Evolutionary conservation across 352 stramenopile genomes (phyloP).

Genomic region (Globisporangium camurandrum): DNA sequence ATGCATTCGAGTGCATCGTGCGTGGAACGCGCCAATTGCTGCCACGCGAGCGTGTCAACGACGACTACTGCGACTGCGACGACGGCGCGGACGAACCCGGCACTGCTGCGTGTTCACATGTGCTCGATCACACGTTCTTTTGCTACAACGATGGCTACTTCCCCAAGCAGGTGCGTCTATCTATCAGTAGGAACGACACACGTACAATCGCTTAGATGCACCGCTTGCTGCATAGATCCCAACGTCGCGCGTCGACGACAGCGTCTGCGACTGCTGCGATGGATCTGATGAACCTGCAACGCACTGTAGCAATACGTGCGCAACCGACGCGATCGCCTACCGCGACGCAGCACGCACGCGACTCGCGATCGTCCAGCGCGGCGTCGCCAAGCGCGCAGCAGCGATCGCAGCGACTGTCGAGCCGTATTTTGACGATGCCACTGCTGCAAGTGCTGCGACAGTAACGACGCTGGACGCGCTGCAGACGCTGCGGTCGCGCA

Average conservation of each 20-base stretch:
- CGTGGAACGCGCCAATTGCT: constrained; percentile 24
- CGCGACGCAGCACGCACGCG: constrained; percentile 24
- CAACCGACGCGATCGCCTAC: constrained; percentile 22
- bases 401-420: constrained; percentile 31
- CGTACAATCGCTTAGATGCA: too few species aligned
- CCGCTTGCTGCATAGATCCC: constrained; percentile 33
- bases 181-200: too few species aligned
- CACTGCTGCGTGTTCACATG: constrained; percentile 73
- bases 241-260: constrained; percentile 87
- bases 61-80: constrained; percentile 93
- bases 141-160: constrained; percentile 71
- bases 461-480: constrained; percentile 34
- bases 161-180: constrained; percentile 30
- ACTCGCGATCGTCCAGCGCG: constrained; percentile 33
- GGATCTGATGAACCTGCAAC: constrained; percentile 82
- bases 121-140: constrained; percentile 44
- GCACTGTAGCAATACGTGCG: constrained; percentile 45
- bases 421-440: constrained; percentile 28
- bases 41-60: constrained; percentile 63
- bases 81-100: constrained; percentile 85
- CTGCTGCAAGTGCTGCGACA: constrained; percentile 19
- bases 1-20: constrained; percentile 26
- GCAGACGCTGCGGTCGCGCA: constrained; percentile 39
- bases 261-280: constrained; percentile 97
- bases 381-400: constrained; percentile 41